A percentile compares a stretch with the other conserved stretches of the same genome.
phyloP scores from a whole-genome alignment of 208 protist genomes.

The Paratrypanosoma confusum region DNA sequence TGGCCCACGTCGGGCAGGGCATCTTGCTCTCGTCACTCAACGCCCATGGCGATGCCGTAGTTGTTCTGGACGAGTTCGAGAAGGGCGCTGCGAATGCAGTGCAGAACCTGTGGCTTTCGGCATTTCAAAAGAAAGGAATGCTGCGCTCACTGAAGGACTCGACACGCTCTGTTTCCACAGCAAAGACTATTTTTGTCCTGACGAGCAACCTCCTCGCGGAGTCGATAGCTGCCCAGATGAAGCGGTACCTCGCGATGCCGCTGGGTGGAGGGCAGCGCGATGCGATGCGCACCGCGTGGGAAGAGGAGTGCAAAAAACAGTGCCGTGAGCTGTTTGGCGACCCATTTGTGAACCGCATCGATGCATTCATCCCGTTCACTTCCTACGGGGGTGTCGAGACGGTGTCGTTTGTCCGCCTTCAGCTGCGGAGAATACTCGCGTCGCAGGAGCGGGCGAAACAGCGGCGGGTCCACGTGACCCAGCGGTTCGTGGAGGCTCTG shows the following conservation, averaged over 20 bases:
- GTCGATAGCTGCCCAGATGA: conserved; percentile 22
- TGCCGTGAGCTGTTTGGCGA: conserved; percentile 49
- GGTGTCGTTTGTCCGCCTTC: conserved; percentile 40
- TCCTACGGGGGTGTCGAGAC: conserved; percentile 62
- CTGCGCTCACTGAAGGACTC: conserved; percentile 75
- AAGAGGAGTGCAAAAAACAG: conserved; percentile 26
- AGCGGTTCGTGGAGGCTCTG: conserved; percentile 38
- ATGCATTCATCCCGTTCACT: conserved; percentile 70
- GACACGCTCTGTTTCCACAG: conserved; percentile 56
- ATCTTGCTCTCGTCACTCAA: conserved; percentile 68
- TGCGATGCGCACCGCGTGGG: conserved; percentile 27
- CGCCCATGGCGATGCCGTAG: conserved; percentile 48
- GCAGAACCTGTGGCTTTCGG: conserved; percentile 79
- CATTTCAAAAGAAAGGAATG: conserved; percentile 77
- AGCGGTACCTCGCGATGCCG: conserved; percentile 23
- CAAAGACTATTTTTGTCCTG: conserved; percentile 64
- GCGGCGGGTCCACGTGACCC: conserved; percentile 33
- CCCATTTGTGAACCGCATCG: conserved; percentile 78
- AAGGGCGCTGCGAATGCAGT: conserved; percentile 71
- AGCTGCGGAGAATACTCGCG: conserved; percentile 44
- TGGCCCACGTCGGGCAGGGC: conserved; percentile 71
- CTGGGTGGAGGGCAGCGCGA: conserved; percentile 24
- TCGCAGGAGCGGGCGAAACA: conserved; percentile 34
- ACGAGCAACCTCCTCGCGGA: conserved; percentile 68
- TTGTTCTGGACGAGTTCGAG: conserved; percentile 84